A percentile compares a stretch with the other conserved stretches of the same genome.
Conservation (phyloP, 2,329 filamentous ascomycete genomes). For the Parafenestella ontariensis region DNA sequence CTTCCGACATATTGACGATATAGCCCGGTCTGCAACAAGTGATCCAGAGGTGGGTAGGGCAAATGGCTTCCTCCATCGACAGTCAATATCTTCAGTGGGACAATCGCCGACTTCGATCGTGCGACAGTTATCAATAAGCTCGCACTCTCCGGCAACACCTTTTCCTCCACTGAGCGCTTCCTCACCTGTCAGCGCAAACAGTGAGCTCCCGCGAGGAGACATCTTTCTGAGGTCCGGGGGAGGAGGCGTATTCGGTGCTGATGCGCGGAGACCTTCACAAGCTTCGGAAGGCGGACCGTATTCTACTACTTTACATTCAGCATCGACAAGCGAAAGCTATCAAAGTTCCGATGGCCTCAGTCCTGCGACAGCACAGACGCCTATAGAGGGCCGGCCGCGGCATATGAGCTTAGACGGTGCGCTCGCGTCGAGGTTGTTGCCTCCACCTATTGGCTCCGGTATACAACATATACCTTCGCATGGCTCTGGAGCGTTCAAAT, state of each 20-base stretch:
- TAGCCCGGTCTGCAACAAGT: slow-evolving; percentile 43
- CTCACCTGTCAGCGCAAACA: slow-evolving; percentile 41
- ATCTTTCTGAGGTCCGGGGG: slow-evolving; percentile 41
- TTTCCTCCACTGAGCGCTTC: slow-evolving; percentile 41
- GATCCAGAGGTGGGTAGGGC: slow-evolving; percentile 36
- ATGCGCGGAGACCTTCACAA: slow-evolving; percentile 45
- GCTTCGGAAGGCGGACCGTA: slow-evolving; percentile 44
- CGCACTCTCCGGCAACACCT: slow-evolving; percentile 39
- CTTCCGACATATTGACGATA: slow-evolving; percentile 43
- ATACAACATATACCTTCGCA: slow-evolving; percentile 40
- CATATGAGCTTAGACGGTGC: slow-evolving; percentile 42
- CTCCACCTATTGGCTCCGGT: slow-evolving; percentile 39
- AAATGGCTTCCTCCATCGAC: slow-evolving; percentile 42
- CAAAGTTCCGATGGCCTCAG: slow-evolving; percentile 47
- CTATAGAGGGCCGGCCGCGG: slow-evolving; percentile 35
- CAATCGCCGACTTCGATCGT: slow-evolving; percentile 46
- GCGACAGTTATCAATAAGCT: slow-evolving; percentile 44
- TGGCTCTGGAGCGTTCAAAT: slow-evolving; percentile 54
- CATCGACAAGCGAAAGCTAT: slow-evolving; percentile 45
- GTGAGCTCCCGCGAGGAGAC: slow-evolving; percentile 37
- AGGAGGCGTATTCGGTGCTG: slow-evolving; percentile 35
- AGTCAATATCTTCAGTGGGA: slow-evolving; percentile 45
- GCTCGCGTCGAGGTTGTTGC: slow-evolving; percentile 38
- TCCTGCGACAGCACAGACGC: slow-evolving; percentile 36
- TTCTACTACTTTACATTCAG: slow-evolving; percentile 40